phyloP scores from a whole-genome alignment of 2,329 filamentous ascomycete genomes.

The Teratosphaeria destructans region DNA sequence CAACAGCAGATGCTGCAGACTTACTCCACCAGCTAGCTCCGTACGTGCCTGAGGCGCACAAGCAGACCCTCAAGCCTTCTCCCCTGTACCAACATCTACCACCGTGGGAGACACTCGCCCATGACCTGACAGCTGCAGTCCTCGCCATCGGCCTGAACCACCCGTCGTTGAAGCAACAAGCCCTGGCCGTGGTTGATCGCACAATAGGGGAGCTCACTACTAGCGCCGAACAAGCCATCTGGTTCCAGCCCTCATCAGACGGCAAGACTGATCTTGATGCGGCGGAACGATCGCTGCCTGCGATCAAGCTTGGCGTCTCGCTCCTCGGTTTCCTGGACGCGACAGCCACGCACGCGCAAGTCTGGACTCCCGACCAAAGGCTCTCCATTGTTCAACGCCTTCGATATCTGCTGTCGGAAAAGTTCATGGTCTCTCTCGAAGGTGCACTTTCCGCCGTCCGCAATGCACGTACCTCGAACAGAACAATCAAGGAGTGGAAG shows the following conservation, averaged over 20 bases:
- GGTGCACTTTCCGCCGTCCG: constrained; percentile 83
- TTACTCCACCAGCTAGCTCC: constrained; percentile 69
- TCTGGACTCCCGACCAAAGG: constrained; percentile 70
- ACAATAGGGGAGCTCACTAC: constrained; percentile 64
- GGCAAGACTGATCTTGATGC: constrained; percentile 12
- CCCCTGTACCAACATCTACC: constrained; percentile 74
- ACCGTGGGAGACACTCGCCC: constrained; percentile 75
- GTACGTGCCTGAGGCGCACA: constrained; percentile 77
- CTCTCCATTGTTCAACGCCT: constrained; percentile 62
- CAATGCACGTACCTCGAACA: constrained; percentile 59
- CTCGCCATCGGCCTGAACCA: constrained; percentile 71
- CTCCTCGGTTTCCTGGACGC: constrained; percentile 86
- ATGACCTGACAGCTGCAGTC: constrained; percentile 67
- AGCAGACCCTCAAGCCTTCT: constrained; percentile 66
- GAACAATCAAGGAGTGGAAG: constrained; percentile 73
- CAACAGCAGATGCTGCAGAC: constrained; percentile 61
- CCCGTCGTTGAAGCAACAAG: constrained; percentile 53
- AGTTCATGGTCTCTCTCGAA: constrained; percentile 77
- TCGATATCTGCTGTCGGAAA: constrained; percentile 65
- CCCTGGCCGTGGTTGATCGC: constrained; percentile 55
- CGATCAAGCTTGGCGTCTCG: constrained; percentile 66
- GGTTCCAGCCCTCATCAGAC: constrained; percentile 13
- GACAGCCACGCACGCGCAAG: constrained; percentile 63
- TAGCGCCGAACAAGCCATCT: constrained; percentile 45
- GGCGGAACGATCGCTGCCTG: constrained; percentile 15